Evolutionary conservation across 805 yeast species (phyloP), one percentile per base, ranked within the genome.

Genomic region (Starmerella gropengiesseri): DNA sequence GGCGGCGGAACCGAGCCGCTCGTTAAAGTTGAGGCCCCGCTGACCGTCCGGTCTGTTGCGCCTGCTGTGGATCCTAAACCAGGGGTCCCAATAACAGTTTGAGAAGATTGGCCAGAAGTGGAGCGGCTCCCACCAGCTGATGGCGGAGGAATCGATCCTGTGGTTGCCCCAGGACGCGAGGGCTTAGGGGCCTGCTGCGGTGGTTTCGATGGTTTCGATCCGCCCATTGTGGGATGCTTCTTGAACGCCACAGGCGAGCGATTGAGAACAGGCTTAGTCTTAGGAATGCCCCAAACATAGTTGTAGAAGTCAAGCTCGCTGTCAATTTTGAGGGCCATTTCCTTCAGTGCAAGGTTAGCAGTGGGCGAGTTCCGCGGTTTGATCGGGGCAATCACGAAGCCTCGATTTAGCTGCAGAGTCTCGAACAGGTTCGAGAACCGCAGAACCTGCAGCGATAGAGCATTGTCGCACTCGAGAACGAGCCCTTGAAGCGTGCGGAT

Each of bases 371-470:
- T 52, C n/a, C 57, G 59, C n/a, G 67, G 67, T 41, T 68, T 66
- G 37, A 89, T 64, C 2, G 97, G 97, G 37, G 81, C 66, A 5
- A 91, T 70, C 46, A 81, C 75, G 31, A 86, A 81, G 21, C 96
- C 97, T 16, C 82, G 71, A 55, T 87, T 86, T 64, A 91, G 72
- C 14, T 83, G 71, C 44, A 82, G 69, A 17, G 84, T 82, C 62
- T 89, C 97, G 40, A 78, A 74, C 70, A 84, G 81, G 23, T 89
- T 82, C 3, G 96, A 79, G 60, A 80, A 89, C 57, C 86, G 85
- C 54, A 83, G 89, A 43, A 91, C 66, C 61, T 89, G 95, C 40
- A 87, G 75, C 48, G 84, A 75, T 69, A 89, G 66, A 8, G 96
- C 97, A 37, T 84, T 76, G 61, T 91, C 97, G 57, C 84, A 71